Evolutionary conservation across 2,329 filamentous ascomycete genomes (phyloP).

Genomic region (Alternaria sp.): DNA sequence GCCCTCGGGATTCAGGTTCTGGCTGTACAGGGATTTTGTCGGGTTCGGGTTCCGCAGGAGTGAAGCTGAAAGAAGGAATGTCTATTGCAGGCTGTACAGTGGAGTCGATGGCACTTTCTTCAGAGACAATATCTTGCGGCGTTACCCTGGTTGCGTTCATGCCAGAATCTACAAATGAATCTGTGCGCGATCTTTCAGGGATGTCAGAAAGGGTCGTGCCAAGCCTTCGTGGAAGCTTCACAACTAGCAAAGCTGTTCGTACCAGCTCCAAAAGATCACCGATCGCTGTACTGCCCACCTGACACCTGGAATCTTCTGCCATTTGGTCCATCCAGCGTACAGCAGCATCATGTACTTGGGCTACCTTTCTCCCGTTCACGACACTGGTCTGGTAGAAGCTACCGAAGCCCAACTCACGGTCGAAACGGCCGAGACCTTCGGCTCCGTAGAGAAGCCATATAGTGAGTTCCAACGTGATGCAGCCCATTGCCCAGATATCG

Average conservation of each 20-base stretch:
- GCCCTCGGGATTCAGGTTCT: neutral
- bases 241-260: slow-evolving; percentile 8
- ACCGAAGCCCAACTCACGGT: neutral
- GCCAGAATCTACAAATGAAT: neutral
- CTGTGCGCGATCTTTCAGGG: neutral
- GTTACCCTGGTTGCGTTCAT: neutral
- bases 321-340: slow-evolving; percentile 14
- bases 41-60: neutral
- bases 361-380: neutral
- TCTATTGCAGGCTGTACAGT: neutral
- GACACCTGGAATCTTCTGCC: slow-evolving; percentile 4
- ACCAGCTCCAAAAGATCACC: slow-evolving; percentile 17
- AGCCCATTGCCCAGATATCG: slow-evolving; percentile 38
- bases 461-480: slow-evolving; percentile 31
- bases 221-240: slow-evolving; percentile 5
- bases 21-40: neutral
- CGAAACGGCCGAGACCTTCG: slow-evolving; percentile 4
- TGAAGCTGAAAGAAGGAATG: neutral
- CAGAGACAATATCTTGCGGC: too few relatives aligned
- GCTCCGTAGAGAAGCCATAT: slow-evolving; percentile 32
- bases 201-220: neutral
- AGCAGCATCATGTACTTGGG: slow-evolving; percentile 2
- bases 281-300: slow-evolving; percentile 1
- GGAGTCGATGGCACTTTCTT: neutral
- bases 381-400: neutral